Evolutionary conservation across 2,329 filamentous ascomycete species (phyloP), one percentile per base, ranked within the genome.

Genomic region (Arthrobotrys conoides): DNA sequence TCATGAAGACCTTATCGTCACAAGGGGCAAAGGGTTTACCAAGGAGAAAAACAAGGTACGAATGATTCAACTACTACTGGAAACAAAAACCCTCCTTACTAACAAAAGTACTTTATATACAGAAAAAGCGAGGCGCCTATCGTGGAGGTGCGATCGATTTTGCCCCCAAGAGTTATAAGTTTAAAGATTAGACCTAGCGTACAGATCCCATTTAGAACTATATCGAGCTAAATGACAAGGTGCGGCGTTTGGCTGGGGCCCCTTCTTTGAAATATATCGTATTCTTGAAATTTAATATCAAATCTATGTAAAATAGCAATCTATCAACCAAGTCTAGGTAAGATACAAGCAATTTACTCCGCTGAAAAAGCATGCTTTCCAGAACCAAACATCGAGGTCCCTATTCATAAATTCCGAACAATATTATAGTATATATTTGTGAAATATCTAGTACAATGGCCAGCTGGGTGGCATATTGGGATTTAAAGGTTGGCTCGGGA

Each of bases 41-140:
- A 99, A 99, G 88, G 96, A 98, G 87, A 99, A 99, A 90, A 99
- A 99, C 86, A 99, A 99, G 81, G 81, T 82, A 73, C 9, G 80
- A 27, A 48, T 84, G 86, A 86, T 83, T 86, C 87, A 84, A 27
- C 30, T 49, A 41, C 67, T 12, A 30, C 0, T 14, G 57, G n/a
- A 46, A 24, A 46, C 49, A 65, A 36, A 57, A 71, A 44, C 27
- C 36, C 5, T 16, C 18, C 59, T 61, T 61, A n/a, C 57, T 61
- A 38, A 65, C 38, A 49, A 41, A 24, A 24, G 27, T 51, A 61
- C 24, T 36, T 67, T 80, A 22, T 38, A 38, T 48, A 68, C 53
- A 82, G 88, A 96, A 94, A 89, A 94, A 94, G 88, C 88, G 90
- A 82, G 96, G 96, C 64, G 93, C 91, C 81, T 99, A 97, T 88